Percentiles rank a stretch among this genome's conserved stretches.
phyloP scores from a whole-genome alignment of 805 yeast species.

The Lachancea mirantina region DNA sequence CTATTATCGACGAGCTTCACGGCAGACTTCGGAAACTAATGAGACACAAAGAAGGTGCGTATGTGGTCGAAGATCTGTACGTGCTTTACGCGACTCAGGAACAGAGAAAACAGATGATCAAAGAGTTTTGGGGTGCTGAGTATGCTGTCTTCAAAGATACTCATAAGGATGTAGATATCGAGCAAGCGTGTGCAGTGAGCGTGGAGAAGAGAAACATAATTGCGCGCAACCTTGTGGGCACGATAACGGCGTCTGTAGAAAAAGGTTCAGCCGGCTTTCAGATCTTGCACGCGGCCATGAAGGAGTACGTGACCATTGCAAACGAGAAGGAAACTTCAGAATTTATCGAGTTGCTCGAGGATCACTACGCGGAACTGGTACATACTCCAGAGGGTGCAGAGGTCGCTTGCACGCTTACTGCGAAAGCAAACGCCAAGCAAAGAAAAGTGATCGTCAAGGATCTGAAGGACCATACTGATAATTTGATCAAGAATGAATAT shows the following conservation, averaged over 20 bases:
- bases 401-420: conserved; percentile 75
- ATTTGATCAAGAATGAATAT: conserved; percentile 72
- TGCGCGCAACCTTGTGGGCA: conserved; percentile 67
- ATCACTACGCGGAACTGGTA: conserved; percentile 88
- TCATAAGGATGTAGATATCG: conserved; percentile 54
- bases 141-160: conserved; percentile 83
- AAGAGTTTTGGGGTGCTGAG: conserved; percentile 96
- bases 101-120: conserved; percentile 83
- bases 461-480: conserved; percentile 68
- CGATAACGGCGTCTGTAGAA: conserved; percentile 84
- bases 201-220: conserved; percentile 75
- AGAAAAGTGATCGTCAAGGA: conserved; percentile 70
- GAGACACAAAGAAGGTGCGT: conserved; percentile 98
- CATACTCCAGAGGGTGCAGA: conserved; percentile 94
- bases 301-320: conserved; percentile 71
- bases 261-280: conserved; percentile 97
- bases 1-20: conserved; percentile 76
- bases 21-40: conserved; percentile 86
- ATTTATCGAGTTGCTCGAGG: conserved; percentile 73
- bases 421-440: conserved; percentile 85
- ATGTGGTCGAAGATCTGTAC: conserved; percentile 89
- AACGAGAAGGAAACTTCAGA: conserved; percentile 62
- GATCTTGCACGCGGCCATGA: conserved; percentile 93
- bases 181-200: conserved; percentile 57
- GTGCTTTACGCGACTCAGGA: conserved; percentile 77